Evolutionary conservation across 2,329 filamentous ascomycete species (phyloP).

Genomic region (Penicillium sclerotiorum): DNA sequence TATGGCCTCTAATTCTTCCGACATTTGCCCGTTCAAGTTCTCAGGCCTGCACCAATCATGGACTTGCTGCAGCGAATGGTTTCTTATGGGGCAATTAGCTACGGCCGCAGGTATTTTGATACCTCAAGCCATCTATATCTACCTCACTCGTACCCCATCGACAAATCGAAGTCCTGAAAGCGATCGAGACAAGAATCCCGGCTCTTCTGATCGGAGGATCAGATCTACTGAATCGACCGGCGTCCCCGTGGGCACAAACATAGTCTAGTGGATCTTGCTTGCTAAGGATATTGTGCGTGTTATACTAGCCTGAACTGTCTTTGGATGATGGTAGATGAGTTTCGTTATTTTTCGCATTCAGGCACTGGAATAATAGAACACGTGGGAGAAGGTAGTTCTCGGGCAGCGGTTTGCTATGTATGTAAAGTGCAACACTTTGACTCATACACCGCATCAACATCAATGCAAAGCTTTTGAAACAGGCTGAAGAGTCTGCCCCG

Average conservation of each 20-base stretch:
- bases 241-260: not conserved
- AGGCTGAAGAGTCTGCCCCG: not conserved
- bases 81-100: not conserved
- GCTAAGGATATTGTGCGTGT: not conserved
- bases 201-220: not conserved
- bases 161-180: not conserved
- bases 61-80: not conserved
- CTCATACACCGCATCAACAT: too few relatives aligned
- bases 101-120: not conserved
- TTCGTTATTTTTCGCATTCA: not conserved
- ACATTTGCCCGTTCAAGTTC: not conserved
- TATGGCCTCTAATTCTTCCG: constrained; percentile 1
- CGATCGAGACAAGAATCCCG: not conserved
- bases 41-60: not conserved
- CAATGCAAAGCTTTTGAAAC: too few relatives aligned
- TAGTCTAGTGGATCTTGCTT: constrained; percentile 1
- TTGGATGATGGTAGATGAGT: constrained; percentile 1
- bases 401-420: not conserved
- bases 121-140: not conserved
- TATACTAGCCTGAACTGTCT: not conserved
- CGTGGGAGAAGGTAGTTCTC: not conserved
- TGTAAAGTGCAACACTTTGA: not conserved
- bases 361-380: not conserved
- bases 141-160: not conserved
- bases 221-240: not conserved